phyloP scores from a whole-genome alignment of 371 early-diverging fungal genomes.

The Scutellospora calospora region DNA sequence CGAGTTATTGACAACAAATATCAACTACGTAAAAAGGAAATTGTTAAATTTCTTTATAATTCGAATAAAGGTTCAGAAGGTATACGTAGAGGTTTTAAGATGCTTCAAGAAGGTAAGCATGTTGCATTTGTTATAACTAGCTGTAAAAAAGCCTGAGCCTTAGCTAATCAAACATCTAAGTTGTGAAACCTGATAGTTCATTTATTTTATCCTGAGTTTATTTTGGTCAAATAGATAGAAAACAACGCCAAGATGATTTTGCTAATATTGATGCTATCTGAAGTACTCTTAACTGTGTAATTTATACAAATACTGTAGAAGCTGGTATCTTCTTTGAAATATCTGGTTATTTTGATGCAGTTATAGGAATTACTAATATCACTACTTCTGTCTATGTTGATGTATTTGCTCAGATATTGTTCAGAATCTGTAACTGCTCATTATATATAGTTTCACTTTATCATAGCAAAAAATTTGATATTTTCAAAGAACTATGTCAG shows the following conservation, averaged over 20 bases:
- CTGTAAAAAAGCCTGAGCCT: conserved; percentile 15
- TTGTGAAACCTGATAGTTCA: too few species aligned
- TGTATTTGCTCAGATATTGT: conserved; percentile 16
- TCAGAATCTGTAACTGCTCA: conserved; percentile 8
- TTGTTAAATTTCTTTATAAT: conserved; percentile 14
- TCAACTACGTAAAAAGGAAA: not conserved
- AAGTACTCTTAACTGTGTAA: not conserved
- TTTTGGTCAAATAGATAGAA: conserved; percentile 4
- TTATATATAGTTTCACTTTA: not conserved
- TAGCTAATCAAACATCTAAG: conserved; percentile 23
- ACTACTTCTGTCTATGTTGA: conserved; percentile 32
- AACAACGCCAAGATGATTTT: not conserved
- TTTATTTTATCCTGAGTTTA: not conserved
- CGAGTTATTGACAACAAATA: not conserved
- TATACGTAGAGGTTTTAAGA: conserved; percentile 30
- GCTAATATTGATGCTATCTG: not conserved
- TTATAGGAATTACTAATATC: conserved; percentile 11
- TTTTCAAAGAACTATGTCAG: not conserved
- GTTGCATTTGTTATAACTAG: conserved; percentile 28
- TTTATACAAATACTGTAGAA: not conserved
- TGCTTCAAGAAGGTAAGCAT: not conserved
- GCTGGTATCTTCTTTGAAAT: not conserved
- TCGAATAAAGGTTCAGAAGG: conserved; percentile 18
- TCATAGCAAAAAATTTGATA: conserved; percentile 7
- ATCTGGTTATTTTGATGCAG: not conserved